These are phyloP conservation scores for Corrigiola litoralis DNA, from an alignment of 179 eudicot genomes.

Conservation along the genomic window DNA sequence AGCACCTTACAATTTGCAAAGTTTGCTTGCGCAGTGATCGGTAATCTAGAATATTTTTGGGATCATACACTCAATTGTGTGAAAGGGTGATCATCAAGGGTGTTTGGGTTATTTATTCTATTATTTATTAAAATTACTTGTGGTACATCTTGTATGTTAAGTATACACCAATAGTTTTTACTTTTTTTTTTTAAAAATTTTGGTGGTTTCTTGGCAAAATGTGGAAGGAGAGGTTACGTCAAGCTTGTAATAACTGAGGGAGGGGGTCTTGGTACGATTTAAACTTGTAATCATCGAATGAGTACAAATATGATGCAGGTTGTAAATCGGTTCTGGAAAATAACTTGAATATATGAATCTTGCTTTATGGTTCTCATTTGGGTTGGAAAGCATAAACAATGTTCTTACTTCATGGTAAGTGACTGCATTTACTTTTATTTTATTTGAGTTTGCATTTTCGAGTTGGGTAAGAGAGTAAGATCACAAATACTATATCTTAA, in stretches of 20 bases:
- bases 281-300: constrained; percentile 1
- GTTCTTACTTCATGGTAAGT: too few relatives aligned
- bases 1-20: constrained; percentile 29
- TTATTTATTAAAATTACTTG: background rate
- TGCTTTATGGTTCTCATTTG: too few relatives aligned
- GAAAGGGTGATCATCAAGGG: background rate
- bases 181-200: background rate
- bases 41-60: background rate
- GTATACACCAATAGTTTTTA: background rate
- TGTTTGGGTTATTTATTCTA: constrained; percentile 5
- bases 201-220: background rate
- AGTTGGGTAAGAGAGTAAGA: too few relatives aligned
- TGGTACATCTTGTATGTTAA: constrained; percentile 8
- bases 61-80: constrained; percentile 9
- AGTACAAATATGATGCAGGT: background rate
- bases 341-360: too few relatives aligned
- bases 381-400: too few relatives aligned
- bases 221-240: background rate
- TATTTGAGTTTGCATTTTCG: too few relatives aligned
- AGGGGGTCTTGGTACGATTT: background rate
- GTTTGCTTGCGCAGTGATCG: constrained; percentile 11
- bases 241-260: background rate
- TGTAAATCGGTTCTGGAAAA: background rate
- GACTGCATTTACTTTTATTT: too few relatives aligned
- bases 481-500: background rate